Conservation (phyloP, 1,139 yeast species). For the Blastobotrys ciferrii region DNA sequence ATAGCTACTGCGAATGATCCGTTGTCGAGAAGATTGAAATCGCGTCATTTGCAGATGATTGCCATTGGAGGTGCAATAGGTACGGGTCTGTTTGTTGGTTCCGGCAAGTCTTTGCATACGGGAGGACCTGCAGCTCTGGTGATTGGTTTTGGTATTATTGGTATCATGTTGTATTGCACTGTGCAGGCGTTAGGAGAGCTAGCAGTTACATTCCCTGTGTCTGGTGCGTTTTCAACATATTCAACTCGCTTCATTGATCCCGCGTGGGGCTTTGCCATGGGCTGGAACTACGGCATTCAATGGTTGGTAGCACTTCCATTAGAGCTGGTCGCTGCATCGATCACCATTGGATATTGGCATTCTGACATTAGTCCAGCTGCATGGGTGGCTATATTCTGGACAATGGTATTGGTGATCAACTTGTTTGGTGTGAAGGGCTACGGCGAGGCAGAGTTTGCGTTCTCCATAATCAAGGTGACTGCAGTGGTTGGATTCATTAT, state of each 20-base stretch:
- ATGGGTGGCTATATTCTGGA: constrained; percentile 63
- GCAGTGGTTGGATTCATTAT: constrained; percentile 68
- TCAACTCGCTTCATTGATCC: constrained; percentile 65
- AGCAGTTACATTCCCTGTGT: constrained; percentile 68
- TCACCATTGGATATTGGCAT: constrained; percentile 69
- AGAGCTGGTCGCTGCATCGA: constrained; percentile 76
- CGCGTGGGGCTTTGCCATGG: constrained; percentile 77
- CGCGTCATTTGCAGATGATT: constrained; percentile 57
- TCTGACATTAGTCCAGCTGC: constrained; percentile 60
- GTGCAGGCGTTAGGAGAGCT: constrained; percentile 76
- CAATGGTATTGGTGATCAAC: constrained; percentile 54
- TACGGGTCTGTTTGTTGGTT: constrained; percentile 66
- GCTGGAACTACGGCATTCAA: constrained; percentile 76
- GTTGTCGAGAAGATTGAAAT: constrained; percentile 41
- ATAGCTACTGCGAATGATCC: constrained; percentile 30
- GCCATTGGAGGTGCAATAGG: constrained; percentile 79
- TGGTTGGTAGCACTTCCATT: constrained; percentile 78
- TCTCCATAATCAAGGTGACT: constrained; percentile 58
- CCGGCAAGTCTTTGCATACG: constrained; percentile 57
- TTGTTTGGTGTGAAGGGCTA: constrained; percentile 72
- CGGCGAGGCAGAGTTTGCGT: constrained; percentile 73
- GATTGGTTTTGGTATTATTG: constrained; percentile 62
- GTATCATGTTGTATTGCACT: constrained; percentile 63
- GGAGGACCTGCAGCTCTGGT: constrained; percentile 78
- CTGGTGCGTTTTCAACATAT: constrained; percentile 71